These are phyloP conservation scores for Aureobasidium sp. DNA, from an alignment of 2,329 filamentous ascomycete species.

Conservation along the genomic window DNA sequence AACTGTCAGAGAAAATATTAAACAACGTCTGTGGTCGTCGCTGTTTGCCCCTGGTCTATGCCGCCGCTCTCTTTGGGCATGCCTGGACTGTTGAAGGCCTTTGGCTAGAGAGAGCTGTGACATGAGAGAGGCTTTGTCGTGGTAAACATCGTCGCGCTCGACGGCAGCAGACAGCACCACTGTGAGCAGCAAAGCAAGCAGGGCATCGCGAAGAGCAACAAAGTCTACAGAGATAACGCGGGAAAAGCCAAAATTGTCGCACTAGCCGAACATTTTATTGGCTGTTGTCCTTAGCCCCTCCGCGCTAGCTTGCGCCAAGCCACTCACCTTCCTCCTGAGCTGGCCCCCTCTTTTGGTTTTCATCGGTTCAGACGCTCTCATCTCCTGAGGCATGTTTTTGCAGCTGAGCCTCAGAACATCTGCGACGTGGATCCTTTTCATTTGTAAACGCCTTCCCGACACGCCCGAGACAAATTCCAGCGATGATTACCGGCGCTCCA, in stretches of 20 bases:
- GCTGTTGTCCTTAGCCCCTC: background rate
- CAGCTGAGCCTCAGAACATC: background rate
- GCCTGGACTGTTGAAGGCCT: constrained; percentile 2
- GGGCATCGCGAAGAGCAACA: background rate
- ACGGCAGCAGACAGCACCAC: background rate
- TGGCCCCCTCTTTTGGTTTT: background rate
- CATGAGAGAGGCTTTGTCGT: background rate
- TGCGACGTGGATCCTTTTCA: background rate
- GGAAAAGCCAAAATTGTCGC: constrained; percentile 4
- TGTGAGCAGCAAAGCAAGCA: constrained; percentile 1
- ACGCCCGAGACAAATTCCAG: background rate
- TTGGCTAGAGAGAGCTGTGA: background rate
- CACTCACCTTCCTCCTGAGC: constrained; percentile 3
- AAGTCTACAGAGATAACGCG: constrained; percentile 11
- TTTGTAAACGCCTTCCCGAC: background rate
- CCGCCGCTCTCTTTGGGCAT: background rate
- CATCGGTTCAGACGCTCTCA: background rate
- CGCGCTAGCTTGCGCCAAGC: constrained; percentile 1
- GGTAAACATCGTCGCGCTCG: background rate
- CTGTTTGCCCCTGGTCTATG: background rate
- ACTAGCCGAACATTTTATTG: constrained; percentile 2
- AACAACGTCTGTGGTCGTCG: background rate
- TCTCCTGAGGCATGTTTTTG: constrained; percentile 6
- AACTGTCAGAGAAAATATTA: background rate
- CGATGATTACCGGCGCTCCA: background rate